phyloP scores from a whole-genome alignment of 352 stramenopile species.

The Phytophthora pistaciae region DNA sequence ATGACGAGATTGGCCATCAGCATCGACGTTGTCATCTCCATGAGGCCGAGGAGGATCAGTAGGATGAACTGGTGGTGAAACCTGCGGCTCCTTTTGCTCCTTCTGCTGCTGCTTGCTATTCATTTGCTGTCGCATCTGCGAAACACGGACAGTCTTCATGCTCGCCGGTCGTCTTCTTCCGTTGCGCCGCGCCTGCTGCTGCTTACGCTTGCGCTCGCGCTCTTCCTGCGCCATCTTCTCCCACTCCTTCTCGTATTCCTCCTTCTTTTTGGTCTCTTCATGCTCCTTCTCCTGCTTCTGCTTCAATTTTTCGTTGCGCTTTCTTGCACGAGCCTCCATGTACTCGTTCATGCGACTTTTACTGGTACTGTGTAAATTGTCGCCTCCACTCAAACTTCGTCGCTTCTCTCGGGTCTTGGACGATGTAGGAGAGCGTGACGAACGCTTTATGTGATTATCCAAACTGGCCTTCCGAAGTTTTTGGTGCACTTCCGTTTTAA shows the following conservation, averaged over 20 bases:
- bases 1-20: conserved; percentile 39
- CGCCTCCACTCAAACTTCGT: conserved; percentile 43
- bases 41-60: conserved; percentile 34
- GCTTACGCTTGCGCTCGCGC: conserved; percentile 81
- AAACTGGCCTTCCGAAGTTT: conserved; percentile 38
- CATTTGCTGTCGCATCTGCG: conserved; percentile 87
- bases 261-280: conserved; percentile 79
- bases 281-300: conserved; percentile 78
- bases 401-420: conserved; percentile 54
- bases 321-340: conserved; percentile 85
- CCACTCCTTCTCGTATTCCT: conserved; percentile 91
- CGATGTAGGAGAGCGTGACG: conserved; percentile 43
- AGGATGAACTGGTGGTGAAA: conserved; percentile 17
- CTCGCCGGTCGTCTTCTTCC: conserved; percentile 75
- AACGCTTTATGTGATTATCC: conserved; percentile 28
- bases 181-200: conserved; percentile 75
- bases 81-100: conserved; percentile 40
- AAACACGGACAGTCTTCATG: conserved; percentile 87
- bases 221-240: conserved; percentile 91
- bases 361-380: conserved; percentile 45
- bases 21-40: conserved; percentile 41
- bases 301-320: conserved; percentile 82
- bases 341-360: conserved; percentile 92
- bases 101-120: conserved; percentile 74
- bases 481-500: conserved; percentile 33